These are phyloP conservation scores for Eimeria sp. DNA, from an alignment of 169 alveolate genomes.

Conservation along the genomic window DNA sequence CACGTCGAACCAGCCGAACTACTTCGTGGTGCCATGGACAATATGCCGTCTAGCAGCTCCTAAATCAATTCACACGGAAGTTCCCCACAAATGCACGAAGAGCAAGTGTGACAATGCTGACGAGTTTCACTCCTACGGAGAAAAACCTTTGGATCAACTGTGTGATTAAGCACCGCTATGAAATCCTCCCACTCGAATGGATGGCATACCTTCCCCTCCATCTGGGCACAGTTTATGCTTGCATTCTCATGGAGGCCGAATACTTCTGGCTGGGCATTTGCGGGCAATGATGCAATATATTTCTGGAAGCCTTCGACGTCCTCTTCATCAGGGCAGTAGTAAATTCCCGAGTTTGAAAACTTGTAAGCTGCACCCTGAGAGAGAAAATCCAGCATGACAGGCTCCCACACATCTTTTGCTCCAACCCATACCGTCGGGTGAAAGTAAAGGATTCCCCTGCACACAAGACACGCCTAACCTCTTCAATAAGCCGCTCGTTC, in stretches of 20 bases:
- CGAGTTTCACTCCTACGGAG: not conserved
- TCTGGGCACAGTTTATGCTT: slow-evolving; percentile 94
- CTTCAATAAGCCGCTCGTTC: slow-evolving; percentile 57
- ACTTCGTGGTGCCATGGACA: slow-evolving; percentile 79
- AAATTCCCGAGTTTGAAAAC: slow-evolving; percentile 94
- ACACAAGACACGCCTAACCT: slow-evolving; percentile 16
- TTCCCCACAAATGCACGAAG: not conserved
- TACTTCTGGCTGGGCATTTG: slow-evolving; percentile 96
- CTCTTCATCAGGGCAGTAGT: slow-evolving; percentile 94
- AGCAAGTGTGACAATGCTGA: not conserved
- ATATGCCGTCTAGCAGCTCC: slow-evolving; percentile 76
- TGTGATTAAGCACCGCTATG: not conserved
- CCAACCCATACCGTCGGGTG: not conserved
- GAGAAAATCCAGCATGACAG: not conserved
- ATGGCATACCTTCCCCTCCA: slow-evolving; percentile 90
- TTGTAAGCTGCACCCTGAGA: slow-evolving; percentile 88
- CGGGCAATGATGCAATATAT: slow-evolving; percentile 93
- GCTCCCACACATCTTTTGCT: too few relatives aligned
- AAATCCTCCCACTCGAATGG: not conserved
- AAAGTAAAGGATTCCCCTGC: not conserved
- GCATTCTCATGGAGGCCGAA: slow-evolving; percentile 98
- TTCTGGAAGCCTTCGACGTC: slow-evolving; percentile 92
- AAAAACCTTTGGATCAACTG: too few relatives aligned
- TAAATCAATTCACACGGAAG: not conserved
- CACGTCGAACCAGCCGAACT: slow-evolving; percentile 91